Conservation (phyloP, 1,284 basidiomycete genomes). For the Boletus hoseneyae region DNA sequence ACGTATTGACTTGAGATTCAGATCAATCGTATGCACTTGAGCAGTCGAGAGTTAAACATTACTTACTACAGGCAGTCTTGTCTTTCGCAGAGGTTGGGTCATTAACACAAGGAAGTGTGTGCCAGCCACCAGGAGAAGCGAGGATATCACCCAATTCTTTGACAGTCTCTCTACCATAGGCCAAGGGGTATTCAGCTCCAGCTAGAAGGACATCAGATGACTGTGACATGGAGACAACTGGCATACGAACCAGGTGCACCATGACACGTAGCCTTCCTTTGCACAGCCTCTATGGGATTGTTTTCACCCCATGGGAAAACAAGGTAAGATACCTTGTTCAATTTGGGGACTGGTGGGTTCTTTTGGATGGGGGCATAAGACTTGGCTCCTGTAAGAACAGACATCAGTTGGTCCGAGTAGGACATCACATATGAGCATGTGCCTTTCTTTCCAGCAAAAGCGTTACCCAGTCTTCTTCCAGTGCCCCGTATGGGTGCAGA, state of each 20-base stretch:
- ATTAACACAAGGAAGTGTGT: constrained; percentile 58
- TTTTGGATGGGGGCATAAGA: constrained; percentile 26
- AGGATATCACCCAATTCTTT: constrained; percentile 35
- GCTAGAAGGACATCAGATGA: constrained; percentile 1
- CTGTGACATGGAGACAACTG: neutral
- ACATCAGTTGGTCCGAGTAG: neutral
- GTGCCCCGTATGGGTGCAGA: constrained; percentile 3
- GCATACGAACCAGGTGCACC: constrained; percentile 14
- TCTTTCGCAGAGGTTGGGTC: constrained; percentile 42
- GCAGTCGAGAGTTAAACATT: neutral
- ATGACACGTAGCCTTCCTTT: constrained; percentile 42
- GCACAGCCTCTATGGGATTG: constrained; percentile 60
- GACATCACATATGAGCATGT: neutral
- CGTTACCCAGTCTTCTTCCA: constrained; percentile 20
- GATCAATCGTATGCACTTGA: neutral
- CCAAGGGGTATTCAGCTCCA: constrained; percentile 10
- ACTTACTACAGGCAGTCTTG: constrained; percentile 15
- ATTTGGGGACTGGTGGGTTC: constrained; percentile 26
- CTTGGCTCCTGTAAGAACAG: constrained; percentile 6
- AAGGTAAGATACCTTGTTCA: constrained; percentile 52
- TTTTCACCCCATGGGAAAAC: constrained; percentile 76
- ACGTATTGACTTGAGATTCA: constrained; percentile 23
- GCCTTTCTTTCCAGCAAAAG: constrained; percentile 12
- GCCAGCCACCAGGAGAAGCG: constrained; percentile 90
- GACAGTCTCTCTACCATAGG: constrained; percentile 22